Evolutionary conservation across 225 moss, liverwort and hornwort genomes (phyloP).

Genomic region (Pseudoscleropodium purum): DNA sequence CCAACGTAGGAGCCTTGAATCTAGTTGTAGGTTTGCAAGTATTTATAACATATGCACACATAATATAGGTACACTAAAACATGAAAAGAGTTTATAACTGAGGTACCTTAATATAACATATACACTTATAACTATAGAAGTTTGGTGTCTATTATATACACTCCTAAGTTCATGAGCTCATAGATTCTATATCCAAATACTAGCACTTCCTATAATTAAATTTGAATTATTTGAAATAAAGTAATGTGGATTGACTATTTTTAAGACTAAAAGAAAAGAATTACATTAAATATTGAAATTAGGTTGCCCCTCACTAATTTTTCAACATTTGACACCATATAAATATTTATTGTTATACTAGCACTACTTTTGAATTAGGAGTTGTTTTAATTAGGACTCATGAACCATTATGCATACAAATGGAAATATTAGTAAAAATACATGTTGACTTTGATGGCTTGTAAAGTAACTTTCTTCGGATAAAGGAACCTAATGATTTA

Average conservation of each 20-base stretch:
- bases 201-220: too few species aligned
- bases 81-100: too few species aligned
- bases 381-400: not conserved
- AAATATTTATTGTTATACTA: not conserved
- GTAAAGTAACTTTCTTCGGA: not conserved
- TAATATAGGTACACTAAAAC: too few species aligned
- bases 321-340: not conserved
- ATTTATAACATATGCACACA: too few species aligned
- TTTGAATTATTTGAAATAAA: not conserved
- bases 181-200: too few species aligned
- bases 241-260: not conserved
- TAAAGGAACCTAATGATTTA: not conserved
- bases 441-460: not conserved
- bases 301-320: not conserved
- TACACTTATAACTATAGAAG: too few species aligned
- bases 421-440: not conserved
- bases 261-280: rapidly evolving
- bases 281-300: not conserved
- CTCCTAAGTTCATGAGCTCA: too few species aligned
- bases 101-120: too few species aligned
- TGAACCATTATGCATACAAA: not conserved
- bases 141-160: too few species aligned
- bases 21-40: too few species aligned
- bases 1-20: too few species aligned
- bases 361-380: not conserved